phyloP scores from a whole-genome alignment of 768 basidiomycete genomes.

The Tulasnella sp. region DNA sequence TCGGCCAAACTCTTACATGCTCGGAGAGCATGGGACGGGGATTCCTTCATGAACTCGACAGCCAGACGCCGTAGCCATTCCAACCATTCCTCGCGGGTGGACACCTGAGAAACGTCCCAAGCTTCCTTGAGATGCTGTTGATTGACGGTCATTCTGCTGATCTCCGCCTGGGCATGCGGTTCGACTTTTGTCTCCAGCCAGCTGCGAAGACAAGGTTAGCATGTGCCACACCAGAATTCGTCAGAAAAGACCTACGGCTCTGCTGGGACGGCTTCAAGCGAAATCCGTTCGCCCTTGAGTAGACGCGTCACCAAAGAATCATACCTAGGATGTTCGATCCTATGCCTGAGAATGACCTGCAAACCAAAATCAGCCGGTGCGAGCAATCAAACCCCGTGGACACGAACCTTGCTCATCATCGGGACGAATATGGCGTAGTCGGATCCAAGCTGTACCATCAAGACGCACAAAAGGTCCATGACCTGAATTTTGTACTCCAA shows the following conservation, averaged over 20 bases:
- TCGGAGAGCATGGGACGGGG: slow-evolving; percentile 94
- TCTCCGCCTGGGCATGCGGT: slow-evolving; percentile 54
- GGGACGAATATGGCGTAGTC: slow-evolving; percentile 98
- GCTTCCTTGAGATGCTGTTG: slow-evolving; percentile 96
- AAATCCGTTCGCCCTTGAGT: slow-evolving; percentile 84
- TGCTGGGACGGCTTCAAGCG: slow-evolving; percentile 72
- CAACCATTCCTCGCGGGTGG: slow-evolving; percentile 82
- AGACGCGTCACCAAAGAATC: slow-evolving; percentile 85
- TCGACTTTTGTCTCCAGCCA: slow-evolving; percentile 32
- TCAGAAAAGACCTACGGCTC: slow-evolving; percentile 40
- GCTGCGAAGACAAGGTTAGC: not conserved
- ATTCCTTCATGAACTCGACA: slow-evolving; percentile 96
- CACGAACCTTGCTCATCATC: slow-evolving; percentile 84
- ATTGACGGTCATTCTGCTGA: slow-evolving; percentile 86
- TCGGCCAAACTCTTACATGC: slow-evolving; percentile 94
- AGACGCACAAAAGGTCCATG: slow-evolving; percentile 88
- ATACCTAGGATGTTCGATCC: slow-evolving; percentile 76
- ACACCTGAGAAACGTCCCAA: slow-evolving; percentile 80
- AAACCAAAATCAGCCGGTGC: not conserved
- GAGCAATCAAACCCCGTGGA: not conserved
- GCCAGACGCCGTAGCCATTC: slow-evolving; percentile 94
- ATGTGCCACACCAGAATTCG: not conserved
- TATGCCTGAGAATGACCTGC: slow-evolving; percentile 71
- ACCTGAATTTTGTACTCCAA: slow-evolving; percentile 74
- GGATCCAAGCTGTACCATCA: slow-evolving; percentile 88